These are phyloP conservation scores for Aspergillus sp. DNA, from an alignment of 2,329 filamentous ascomycete genomes.

Conservation along the genomic window DNA sequence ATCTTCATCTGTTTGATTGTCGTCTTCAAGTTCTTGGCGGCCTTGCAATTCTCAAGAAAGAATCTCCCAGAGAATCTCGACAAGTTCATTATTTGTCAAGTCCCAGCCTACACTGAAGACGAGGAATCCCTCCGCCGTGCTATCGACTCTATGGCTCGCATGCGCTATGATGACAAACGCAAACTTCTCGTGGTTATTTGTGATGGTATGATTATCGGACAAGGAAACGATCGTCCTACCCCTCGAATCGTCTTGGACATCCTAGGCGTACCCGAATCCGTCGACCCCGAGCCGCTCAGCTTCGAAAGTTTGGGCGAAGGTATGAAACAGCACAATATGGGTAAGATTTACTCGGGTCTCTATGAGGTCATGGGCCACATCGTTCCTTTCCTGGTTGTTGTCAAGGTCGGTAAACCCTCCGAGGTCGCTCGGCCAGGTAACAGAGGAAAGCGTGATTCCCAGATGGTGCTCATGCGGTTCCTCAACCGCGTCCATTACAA, in stretches of 20 bases:
- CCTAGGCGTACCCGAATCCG: conserved; percentile 86
- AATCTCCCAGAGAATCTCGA: conserved; percentile 93
- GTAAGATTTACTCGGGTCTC: conserved; percentile 94
- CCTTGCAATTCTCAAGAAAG: conserved; percentile 88
- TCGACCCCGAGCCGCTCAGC: conserved; percentile 93
- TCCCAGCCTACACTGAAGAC: conserved; percentile 96
- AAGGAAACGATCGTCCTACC: conserved; percentile 94
- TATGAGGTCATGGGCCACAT: conserved; percentile 99
- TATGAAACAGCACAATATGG: conserved; percentile 98
- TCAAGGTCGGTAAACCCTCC: conserved; percentile 90
- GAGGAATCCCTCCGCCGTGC: conserved; percentile 96
- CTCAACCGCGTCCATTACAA: conserved; percentile 99
- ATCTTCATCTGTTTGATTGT: conserved; percentile 79
- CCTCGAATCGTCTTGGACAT: conserved; percentile 96
- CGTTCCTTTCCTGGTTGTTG: conserved; percentile 92
- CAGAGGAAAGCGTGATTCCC: conserved; percentile 98
- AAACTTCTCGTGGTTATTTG: conserved; percentile 97
- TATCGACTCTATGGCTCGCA: conserved; percentile 91
- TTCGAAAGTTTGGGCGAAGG: conserved; percentile 96
- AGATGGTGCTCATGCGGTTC: conserved; percentile 98
- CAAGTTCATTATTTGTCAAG: conserved; percentile 97
- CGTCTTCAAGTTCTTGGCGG: conserved; percentile 94
- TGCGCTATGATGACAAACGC: conserved; percentile 97
- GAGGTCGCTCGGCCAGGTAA: conserved; percentile 80
- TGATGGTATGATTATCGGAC: conserved; percentile 99